phyloP scores from a whole-genome alignment of 768 basidiomycete species.

The Tulasnella sp. region DNA sequence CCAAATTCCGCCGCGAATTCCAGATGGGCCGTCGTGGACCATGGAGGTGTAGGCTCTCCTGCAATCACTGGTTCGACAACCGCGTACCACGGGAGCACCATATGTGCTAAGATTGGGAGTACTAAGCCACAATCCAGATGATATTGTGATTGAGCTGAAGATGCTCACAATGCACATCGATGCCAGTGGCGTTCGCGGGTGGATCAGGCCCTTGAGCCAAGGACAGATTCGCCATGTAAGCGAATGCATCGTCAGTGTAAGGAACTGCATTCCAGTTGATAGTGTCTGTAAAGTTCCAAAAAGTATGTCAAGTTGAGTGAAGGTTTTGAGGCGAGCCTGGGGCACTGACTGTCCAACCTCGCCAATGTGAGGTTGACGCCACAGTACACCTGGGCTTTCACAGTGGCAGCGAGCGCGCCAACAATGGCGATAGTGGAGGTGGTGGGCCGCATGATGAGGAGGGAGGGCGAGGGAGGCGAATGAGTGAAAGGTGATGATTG shows the following conservation, averaged over 20 bases:
- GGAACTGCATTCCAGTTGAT: background rate
- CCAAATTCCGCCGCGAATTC: background rate
- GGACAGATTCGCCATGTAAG: background rate
- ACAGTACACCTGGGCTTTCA: background rate
- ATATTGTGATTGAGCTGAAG: background rate
- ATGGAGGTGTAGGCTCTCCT: conserved; percentile 1
- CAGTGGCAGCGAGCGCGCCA: background rate
- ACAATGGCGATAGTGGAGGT: background rate
- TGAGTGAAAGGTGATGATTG: background rate
- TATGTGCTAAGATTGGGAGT: background rate
- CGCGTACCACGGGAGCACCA: conserved; percentile 11
- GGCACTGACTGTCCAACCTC: background rate
- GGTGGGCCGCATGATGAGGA: background rate
- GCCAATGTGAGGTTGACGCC: background rate
- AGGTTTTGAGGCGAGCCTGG: background rate
- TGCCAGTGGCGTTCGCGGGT: background rate
- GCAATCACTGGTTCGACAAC: conserved; percentile 6
- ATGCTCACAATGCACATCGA: conserved; percentile 11
- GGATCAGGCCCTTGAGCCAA: background rate
- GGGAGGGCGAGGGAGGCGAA: background rate
- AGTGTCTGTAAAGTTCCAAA: background rate
- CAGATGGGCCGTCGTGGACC: background rate
- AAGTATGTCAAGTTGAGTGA: background rate
- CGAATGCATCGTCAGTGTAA: background rate
- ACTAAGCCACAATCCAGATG: background rate